These are phyloP conservation scores for Lactarius quietus DNA, from an alignment of 768 basidiomycete species.

Conservation along the genomic window DNA sequence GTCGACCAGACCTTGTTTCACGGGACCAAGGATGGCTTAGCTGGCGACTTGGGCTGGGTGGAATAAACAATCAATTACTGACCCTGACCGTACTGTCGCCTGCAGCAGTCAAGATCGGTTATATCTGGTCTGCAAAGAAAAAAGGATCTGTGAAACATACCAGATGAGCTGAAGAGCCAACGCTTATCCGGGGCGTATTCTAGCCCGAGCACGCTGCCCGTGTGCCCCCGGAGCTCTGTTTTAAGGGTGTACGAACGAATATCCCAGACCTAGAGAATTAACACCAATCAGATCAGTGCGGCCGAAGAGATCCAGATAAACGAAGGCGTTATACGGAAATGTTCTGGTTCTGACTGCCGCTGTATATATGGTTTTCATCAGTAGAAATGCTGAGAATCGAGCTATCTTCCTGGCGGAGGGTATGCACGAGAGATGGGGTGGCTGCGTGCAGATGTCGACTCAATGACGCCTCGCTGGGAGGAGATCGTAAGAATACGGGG, in stretches of 20 bases:
- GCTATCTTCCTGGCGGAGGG: slow-evolving; percentile 18
- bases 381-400: slow-evolving; percentile 21
- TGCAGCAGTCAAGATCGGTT: slow-evolving; percentile 31
- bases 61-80: slow-evolving; percentile 28
- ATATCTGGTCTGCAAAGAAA: too few species aligned
- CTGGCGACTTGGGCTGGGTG: neutral
- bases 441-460: slow-evolving; percentile 19
- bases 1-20: slow-evolving; percentile 75
- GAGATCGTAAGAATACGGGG: slow-evolving; percentile 13
- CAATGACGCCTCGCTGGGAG: slow-evolving; percentile 17
- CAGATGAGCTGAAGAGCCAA: slow-evolving; percentile 90
- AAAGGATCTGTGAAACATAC: slow-evolving; percentile 38
- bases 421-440: slow-evolving; percentile 16
- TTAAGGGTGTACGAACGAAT: slow-evolving; percentile 65
- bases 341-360: slow-evolving; percentile 25
- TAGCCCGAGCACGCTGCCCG: slow-evolving; percentile 77
- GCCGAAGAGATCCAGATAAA: neutral
- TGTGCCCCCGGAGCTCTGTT: slow-evolving; percentile 72
- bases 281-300: neutral
- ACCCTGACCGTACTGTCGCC: slow-evolving; percentile 89
- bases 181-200: slow-evolving; percentile 69
- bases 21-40: neutral
- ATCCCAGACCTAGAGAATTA: slow-evolving; percentile 85
- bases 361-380: slow-evolving; percentile 23
- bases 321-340: slow-evolving; percentile 17